Evolutionary conservation across 768 basidiomycete species (phyloP).

Genomic region (Fibroporia radiculosa): DNA sequence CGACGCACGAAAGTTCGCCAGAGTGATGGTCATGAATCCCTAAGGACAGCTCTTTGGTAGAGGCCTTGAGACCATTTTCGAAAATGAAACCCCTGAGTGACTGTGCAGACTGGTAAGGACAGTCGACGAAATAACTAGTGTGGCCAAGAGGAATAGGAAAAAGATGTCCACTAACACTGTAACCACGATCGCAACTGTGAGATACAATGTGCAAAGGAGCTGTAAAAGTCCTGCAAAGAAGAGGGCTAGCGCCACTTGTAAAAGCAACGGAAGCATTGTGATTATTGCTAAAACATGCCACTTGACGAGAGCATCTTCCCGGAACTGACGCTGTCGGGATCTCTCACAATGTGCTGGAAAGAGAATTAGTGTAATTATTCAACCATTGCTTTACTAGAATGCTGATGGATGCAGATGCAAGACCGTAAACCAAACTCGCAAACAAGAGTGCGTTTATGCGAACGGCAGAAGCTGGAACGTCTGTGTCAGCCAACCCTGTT

Average conservation of each 20-base stretch:
- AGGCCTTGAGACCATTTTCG: not conserved
- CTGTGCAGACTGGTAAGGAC: conserved; percentile 11
- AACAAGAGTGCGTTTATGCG: conserved; percentile 20
- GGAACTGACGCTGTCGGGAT: conserved; percentile 17
- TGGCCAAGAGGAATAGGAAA: conserved; percentile 2
- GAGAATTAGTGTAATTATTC: conserved; percentile 12
- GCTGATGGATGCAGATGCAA: conserved; percentile 18
- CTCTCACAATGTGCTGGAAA: conserved; percentile 16
- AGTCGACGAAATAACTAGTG: conserved; percentile 7
- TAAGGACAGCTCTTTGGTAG: not conserved
- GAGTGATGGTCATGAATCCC: not conserved
- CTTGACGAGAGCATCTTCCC: conserved; percentile 13
- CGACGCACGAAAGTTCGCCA: not conserved
- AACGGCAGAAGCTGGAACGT: conserved; percentile 3
- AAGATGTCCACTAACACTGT: conserved; percentile 4
- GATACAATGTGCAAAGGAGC: conserved; percentile 13
- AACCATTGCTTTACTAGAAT: conserved; percentile 24
- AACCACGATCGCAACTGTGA: conserved; percentile 9
- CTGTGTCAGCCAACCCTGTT: not conserved
- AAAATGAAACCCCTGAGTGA: conserved; percentile 5
- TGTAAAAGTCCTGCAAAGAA: conserved; percentile 18
- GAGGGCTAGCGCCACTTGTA: conserved; percentile 14
- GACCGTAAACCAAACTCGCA: conserved; percentile 16
- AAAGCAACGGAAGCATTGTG: conserved; percentile 12
- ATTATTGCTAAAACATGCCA: conserved; percentile 16